Conservation (phyloP, 2,329 filamentous ascomycete species). For the Cryphonectria parasitica region DNA sequence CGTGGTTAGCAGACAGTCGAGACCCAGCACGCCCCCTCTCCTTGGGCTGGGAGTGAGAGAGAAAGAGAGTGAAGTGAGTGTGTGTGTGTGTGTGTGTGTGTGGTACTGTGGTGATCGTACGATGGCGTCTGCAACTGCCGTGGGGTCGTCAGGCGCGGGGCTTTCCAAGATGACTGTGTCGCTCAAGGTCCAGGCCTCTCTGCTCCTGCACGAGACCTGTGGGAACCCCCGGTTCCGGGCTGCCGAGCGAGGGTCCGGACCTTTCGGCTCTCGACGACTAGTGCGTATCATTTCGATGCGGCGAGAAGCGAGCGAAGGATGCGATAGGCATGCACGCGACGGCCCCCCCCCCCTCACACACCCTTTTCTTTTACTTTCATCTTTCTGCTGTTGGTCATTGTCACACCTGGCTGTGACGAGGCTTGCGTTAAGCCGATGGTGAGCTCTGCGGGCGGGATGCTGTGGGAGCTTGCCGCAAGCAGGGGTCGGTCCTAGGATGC, state of each 20-base stretch:
- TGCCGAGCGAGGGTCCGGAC: neutral
- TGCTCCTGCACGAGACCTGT: constrained; percentile 1
- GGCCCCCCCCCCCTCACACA: neutral
- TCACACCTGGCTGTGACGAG: constrained; percentile 21
- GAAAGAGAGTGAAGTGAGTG: no score
- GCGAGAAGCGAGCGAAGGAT: constrained; percentile 5
- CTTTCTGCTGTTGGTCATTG: neutral
- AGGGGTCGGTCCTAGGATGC: constrained; percentile 20
- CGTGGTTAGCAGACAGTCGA: constrained; percentile 22
- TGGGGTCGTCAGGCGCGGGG: constrained; percentile 23
- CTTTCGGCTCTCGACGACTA: neutral
- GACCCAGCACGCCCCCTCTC: constrained; percentile 17
- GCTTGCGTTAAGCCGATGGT: constrained; percentile 25
- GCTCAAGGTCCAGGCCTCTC: neutral
- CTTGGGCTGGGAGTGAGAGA: constrained; percentile 1
- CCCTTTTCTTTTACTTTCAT: no score
- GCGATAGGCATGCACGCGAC: neutral
- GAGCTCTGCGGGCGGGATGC: neutral
- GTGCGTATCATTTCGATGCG: neutral
- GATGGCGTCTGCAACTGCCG: constrained; percentile 23
- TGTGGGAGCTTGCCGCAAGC: constrained; percentile 16
- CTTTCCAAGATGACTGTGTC: constrained; percentile 10
- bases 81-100: constrained; percentile 5
- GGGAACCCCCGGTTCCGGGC: constrained; percentile 3
- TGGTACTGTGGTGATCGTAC: constrained; percentile 15